Evolutionary conservation across 1,284 basidiomycete genomes (phyloP), one percentile per base, ranked within the genome.

Genomic region (Ganoderma resinaceum): DNA sequence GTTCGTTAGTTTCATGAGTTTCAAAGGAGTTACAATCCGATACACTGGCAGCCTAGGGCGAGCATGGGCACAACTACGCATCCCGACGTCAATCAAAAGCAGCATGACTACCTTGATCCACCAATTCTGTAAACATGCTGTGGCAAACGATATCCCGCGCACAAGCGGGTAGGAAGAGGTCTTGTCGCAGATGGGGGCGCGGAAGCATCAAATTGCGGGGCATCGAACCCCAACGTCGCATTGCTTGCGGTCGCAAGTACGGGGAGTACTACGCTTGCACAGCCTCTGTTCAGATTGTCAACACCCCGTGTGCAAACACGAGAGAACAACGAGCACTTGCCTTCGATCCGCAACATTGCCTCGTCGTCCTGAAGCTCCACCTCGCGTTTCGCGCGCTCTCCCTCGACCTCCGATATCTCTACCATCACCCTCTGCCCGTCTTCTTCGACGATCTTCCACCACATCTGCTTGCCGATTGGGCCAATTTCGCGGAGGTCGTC

Each of bases 361-460:
- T 55, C 52, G 16, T 31, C 37, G 12, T 61, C 59, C 18, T 26
- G 38, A 26, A 20, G 7, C 42, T 70, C 66, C 11, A 68, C 42
- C 9, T 61, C 8, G n/a, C 62, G 12, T 59, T 63, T 61, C 42
- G 55, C 61, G 38, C 57, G 66, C 20, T 71, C 67, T 18, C 70
- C 67, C 38, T 68, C 67, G 3, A 43, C 55, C 53, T 46, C 43
- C 31, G 65, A 60, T 38, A 68, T 66, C 29, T 52, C 40, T 40
- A 65, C 62, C 23, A 68, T 29, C 23, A 26, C 31, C 35, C 67
- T 55, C 31, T 61, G 52, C 0, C 49, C 59, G 2, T 46, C 53
- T 11, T 42, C 52, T 12, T 66, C 67, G 23, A 38, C 67, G 12
- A 71, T 31, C 16, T 63, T 58, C 70, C 70, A 71, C 65, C 67